Evolutionary conservation across 192 early-diverging fungal species (phyloP).

Genomic region (Gonapodya sp.): DNA sequence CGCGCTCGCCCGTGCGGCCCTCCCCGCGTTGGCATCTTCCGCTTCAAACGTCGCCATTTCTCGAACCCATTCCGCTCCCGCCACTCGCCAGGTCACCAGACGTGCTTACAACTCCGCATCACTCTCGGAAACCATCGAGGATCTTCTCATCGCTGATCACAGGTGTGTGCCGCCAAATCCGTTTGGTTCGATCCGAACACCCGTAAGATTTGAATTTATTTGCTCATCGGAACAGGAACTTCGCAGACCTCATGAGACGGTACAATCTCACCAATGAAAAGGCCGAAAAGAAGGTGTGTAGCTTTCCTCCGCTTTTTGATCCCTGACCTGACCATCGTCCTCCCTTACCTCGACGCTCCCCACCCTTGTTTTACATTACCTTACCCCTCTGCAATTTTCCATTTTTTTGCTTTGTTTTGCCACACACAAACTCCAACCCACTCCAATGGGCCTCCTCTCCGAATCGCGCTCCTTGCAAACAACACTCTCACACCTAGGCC

Average conservation of each 20-base stretch:
- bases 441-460: too few relatives aligned
- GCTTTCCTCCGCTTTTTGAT: too few relatives aligned
- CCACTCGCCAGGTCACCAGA: not conserved
- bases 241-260: not conserved
- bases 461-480: too few relatives aligned
- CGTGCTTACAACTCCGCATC: not conserved
- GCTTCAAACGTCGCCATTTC: too few relatives aligned
- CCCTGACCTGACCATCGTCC: too few relatives aligned
- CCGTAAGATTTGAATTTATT: too few relatives aligned
- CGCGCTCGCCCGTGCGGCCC: not conserved
- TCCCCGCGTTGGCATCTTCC: too few relatives aligned
- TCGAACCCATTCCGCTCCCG: not conserved
- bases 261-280: not conserved
- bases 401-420: too few relatives aligned
- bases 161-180: not conserved
- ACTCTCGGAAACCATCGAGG: not conserved
- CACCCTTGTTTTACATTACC: too few relatives aligned
- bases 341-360: too few relatives aligned
- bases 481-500: not conserved
- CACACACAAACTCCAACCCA: too few relatives aligned
- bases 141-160: not conserved
- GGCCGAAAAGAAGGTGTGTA: not conserved
- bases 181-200: not conserved
- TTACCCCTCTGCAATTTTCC: too few relatives aligned
- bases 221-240: not conserved